A percentile compares a stretch with the other conserved stretches of the same genome.
Conservation (phyloP, 192 early-diverging fungal genomes). For the Rhizoclosmatium globosum region DNA sequence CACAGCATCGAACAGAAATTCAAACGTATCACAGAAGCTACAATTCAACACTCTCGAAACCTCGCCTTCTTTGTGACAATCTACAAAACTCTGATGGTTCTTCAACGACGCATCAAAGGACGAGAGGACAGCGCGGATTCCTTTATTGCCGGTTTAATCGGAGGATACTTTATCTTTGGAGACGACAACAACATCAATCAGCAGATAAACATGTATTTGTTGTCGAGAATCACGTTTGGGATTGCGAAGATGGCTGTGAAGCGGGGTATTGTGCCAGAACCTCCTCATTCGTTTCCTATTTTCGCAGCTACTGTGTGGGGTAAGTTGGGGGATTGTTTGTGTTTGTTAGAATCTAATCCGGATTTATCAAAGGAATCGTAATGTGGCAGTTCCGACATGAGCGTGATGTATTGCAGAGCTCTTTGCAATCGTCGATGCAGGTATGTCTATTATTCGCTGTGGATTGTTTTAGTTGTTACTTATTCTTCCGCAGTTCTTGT, state of each 20-base stretch:
- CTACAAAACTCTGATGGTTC: conserved; percentile 90
- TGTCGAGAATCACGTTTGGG: conserved; percentile 90
- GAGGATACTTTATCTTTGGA: conserved; percentile 94
- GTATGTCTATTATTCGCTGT: conserved; percentile 4
- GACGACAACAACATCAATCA: conserved; percentile 96
- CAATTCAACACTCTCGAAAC: conserved; percentile 88
- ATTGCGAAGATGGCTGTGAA: conserved; percentile 83
- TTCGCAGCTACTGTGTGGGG: conserved; percentile 97
- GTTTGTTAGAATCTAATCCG: neutral
- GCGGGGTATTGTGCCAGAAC: conserved; percentile 73
- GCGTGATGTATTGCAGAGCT: conserved; percentile 86
- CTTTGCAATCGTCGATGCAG: conserved; percentile 93
- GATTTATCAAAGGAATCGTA: conserved; percentile 60
- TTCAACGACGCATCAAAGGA: conserved; percentile 73
- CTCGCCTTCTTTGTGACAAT: conserved; percentile 91
- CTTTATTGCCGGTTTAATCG: conserved; percentile 90
- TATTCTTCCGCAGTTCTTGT: conserved; percentile 5
- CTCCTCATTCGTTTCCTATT: conserved; percentile 81
- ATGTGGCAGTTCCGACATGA: conserved; percentile 96
- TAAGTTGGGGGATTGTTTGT: conserved; percentile 15
- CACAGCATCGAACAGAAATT: conserved; percentile 80
- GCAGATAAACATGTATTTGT: conserved; percentile 95
- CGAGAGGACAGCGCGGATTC: conserved; percentile 82
- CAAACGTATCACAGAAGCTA: conserved; percentile 80
- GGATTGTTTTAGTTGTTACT: neutral